A percentile compares a stretch with the other conserved stretches of the same genome.
phyloP scores from a whole-genome alignment of 345 rosid species.

The Isatis tinctoria region DNA sequence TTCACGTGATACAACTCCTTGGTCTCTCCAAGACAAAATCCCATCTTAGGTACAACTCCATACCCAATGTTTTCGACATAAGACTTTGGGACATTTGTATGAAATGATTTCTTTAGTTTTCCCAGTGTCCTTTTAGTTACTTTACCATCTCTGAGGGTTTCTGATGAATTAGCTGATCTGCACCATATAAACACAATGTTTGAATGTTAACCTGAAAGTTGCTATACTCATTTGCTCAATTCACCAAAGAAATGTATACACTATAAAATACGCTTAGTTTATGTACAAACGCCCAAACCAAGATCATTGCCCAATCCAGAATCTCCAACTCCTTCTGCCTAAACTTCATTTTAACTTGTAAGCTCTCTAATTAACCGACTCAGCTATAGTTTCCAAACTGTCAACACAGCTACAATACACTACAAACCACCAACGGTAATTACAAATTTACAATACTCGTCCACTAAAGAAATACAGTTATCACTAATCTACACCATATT shows the following conservation, averaged over 20 bases:
- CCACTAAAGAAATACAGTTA: not conserved
- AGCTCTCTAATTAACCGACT: not conserved
- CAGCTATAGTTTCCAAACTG: not conserved
- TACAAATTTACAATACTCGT: not conserved
- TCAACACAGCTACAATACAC: not conserved
- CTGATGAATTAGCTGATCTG: constrained; percentile 22
- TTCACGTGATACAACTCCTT: constrained; percentile 50
- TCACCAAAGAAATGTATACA: not conserved
- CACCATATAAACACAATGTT: not conserved
- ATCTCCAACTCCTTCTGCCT: not conserved
- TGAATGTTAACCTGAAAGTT: not conserved
- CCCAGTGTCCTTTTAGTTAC: constrained; percentile 31
- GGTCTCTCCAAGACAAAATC: constrained; percentile 34
- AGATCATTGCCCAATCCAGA: not conserved
- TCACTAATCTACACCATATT: not conserved
- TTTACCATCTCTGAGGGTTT: constrained; percentile 12
- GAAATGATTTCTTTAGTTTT: constrained; percentile 31
- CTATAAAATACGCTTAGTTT: not conserved
- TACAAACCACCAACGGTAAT: not conserved
- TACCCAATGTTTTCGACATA: constrained; percentile 33
- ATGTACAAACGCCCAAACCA: not conserved
- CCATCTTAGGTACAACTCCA: constrained; percentile 42
- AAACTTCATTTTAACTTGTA: not conserved
- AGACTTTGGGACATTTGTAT: constrained; percentile 40
- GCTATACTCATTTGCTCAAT: not conserved